Conservation (phyloP, 768 basidiomycete genomes). For the Naematelia encephala region DNA sequence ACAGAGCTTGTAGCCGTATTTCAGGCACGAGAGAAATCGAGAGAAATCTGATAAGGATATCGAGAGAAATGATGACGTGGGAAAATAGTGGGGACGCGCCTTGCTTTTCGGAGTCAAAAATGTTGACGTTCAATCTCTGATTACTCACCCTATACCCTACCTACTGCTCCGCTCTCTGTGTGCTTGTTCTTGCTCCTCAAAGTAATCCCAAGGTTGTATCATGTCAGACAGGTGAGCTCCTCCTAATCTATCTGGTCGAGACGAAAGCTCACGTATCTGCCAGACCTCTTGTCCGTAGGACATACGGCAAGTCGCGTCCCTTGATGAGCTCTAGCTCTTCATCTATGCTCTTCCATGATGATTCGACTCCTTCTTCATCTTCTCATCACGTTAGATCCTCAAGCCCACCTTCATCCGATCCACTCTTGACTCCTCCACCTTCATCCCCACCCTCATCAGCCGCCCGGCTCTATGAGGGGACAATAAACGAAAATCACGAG, state of each 20-base stretch:
- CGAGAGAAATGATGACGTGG: background rate
- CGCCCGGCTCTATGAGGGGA: too few species aligned
- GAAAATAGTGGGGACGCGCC: background rate
- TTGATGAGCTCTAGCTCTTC: background rate
- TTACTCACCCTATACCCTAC: too few species aligned
- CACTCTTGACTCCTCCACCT: constrained; percentile 14
- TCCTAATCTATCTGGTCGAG: background rate
- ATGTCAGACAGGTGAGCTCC: constrained; percentile 1
- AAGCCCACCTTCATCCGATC: background rate
- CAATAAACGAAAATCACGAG: too few species aligned
- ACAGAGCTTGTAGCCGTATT: too few species aligned
- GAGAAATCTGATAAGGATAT: too few species aligned
- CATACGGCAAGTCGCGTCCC: constrained; percentile 24
- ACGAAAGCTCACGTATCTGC: background rate
- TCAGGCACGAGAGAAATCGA: background rate
- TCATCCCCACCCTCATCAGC: too few species aligned
- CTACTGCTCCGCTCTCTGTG: too few species aligned
- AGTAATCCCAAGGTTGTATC: background rate
- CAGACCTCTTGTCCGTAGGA: constrained; percentile 29
- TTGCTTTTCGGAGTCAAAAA: too few species aligned
- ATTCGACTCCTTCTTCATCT: constrained; percentile 6
- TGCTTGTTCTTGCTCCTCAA: background rate
- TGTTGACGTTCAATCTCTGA: too few species aligned
- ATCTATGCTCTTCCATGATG: background rate
- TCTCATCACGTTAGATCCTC: background rate